Conservation (phyloP, 192 early-diverging fungal species). For the Coemansia furcata region DNA sequence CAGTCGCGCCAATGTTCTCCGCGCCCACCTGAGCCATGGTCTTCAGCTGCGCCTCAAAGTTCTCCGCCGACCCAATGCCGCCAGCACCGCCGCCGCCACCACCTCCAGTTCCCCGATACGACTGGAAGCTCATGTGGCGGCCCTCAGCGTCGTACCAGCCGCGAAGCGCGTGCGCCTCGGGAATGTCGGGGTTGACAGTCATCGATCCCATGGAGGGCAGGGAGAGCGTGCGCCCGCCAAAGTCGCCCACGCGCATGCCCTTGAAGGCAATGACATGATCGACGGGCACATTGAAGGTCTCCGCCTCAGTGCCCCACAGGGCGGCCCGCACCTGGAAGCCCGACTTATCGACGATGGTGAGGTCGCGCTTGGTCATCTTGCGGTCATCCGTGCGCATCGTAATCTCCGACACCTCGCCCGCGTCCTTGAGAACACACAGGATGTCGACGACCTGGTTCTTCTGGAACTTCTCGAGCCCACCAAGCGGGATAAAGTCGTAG, state of each 20-base stretch:
- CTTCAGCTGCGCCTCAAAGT: conserved; percentile 55
- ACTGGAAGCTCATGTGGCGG: conserved; percentile 36
- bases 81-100: conserved; percentile 24
- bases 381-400: conserved; percentile 53
- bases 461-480: conserved; percentile 63
- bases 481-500: conserved; percentile 71
- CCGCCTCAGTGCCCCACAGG: conserved; percentile 84
- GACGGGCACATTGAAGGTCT: conserved; percentile 55
- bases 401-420: conserved; percentile 58
- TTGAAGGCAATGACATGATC: conserved; percentile 78
- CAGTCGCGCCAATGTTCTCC: conserved; percentile 64
- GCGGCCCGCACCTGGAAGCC: conserved; percentile 71
- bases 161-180: conserved; percentile 66
- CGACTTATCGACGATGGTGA: conserved; percentile 76
- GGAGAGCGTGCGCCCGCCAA: conserved; percentile 69
- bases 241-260: conserved; percentile 84
- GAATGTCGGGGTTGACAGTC: conserved; percentile 70
- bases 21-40: conserved; percentile 65
- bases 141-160: conserved; percentile 62
- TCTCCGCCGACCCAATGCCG: conserved; percentile 11
- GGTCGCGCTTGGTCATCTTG: conserved; percentile 75
- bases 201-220: conserved; percentile 51
- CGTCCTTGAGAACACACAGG: conserved; percentile 70
- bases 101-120: conserved; percentile 4
- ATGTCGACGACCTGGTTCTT: conserved; percentile 75